Conservation (phyloP, 2,329 filamentous ascomycete genomes). For the Thyridium curvatum region DNA sequence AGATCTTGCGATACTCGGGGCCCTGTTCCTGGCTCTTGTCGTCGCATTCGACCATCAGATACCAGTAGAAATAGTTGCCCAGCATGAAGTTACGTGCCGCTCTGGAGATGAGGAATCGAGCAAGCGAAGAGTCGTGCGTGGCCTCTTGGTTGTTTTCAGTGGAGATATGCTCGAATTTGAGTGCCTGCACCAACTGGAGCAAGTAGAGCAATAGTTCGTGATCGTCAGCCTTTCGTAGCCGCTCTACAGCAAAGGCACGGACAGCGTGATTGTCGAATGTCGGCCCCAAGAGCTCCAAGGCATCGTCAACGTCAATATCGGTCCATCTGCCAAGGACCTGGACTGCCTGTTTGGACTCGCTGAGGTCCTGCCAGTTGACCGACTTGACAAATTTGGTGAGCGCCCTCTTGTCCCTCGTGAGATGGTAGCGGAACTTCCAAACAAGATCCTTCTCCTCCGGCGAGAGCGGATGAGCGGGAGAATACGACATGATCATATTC, state of each 20-base stretch:
- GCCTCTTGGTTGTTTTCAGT: slow-evolving; percentile 55
- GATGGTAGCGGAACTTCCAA: slow-evolving; percentile 95
- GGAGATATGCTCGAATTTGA: slow-evolving; percentile 84
- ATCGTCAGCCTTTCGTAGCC: slow-evolving; percentile 86
- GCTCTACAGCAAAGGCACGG: slow-evolving; percentile 86
- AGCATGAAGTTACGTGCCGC: slow-evolving; percentile 84
- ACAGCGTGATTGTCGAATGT: slow-evolving; percentile 86
- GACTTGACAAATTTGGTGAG: slow-evolving; percentile 98
- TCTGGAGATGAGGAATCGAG: slow-evolving; percentile 80
- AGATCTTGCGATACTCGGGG: slow-evolving; percentile 73
- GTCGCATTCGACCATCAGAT: slow-evolving; percentile 95
- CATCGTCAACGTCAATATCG: slow-evolving; percentile 94
- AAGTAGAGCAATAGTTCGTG: slow-evolving; percentile 87
- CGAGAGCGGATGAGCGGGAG: slow-evolving; percentile 80
- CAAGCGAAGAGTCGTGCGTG: slow-evolving; percentile 73
- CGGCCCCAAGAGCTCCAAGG: slow-evolving; percentile 85
- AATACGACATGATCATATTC: slow-evolving; percentile 85
- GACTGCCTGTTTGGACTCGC: slow-evolving; percentile 82
- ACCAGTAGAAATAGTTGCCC: slow-evolving; percentile 97
- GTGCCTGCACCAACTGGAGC: slow-evolving; percentile 86
- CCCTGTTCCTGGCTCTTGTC: slow-evolving; percentile 73
- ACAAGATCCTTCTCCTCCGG: slow-evolving; percentile 92
- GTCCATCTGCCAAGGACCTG: slow-evolving; percentile 91
- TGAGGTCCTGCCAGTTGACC: slow-evolving; percentile 79
- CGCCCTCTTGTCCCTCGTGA: slow-evolving; percentile 85